A percentile compares a stretch with the other conserved stretches of the same genome.
Evolutionary conservation across 1,139 yeast species (phyloP).

Genomic region (Yamadazyma aaseri): DNA sequence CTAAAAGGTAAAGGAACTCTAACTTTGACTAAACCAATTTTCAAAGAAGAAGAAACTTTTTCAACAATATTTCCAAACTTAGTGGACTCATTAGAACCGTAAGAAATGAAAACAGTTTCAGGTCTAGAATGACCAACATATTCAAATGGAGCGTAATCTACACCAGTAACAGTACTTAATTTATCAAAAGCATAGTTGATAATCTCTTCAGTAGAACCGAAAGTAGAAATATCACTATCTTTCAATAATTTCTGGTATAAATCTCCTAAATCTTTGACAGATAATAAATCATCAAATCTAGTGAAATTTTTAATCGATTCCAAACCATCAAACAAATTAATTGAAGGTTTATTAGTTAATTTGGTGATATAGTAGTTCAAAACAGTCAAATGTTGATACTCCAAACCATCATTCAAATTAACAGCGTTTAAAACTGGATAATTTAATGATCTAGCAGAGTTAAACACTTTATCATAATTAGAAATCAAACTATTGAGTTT

Average conservation of each 20-base stretch:
- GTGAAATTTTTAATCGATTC: constrained; percentile 59
- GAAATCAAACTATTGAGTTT: constrained; percentile 52
- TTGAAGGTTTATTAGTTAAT: constrained; percentile 52
- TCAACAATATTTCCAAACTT: constrained; percentile 48
- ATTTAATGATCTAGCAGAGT: constrained; percentile 62
- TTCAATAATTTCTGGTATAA: constrained; percentile 39
- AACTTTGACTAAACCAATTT: constrained; percentile 65
- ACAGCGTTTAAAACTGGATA: constrained; percentile 75
- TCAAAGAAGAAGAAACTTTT: constrained; percentile 28
- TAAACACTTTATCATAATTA: constrained; percentile 65
- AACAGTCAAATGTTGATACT: constrained; percentile 67
- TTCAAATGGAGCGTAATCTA: constrained; percentile 65
- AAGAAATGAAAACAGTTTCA: constrained; percentile 69
- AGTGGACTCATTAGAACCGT: constrained; percentile 69
- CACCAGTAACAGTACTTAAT: constrained; percentile 59
- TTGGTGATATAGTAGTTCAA: constrained; percentile 64
- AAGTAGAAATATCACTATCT: constrained; percentile 14
- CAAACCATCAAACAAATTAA: constrained; percentile 80
- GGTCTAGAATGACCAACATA: constrained; percentile 64
- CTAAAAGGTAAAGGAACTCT: constrained; percentile 82
- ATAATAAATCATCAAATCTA: constrained; percentile 45
- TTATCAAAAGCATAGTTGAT: constrained; percentile 41
- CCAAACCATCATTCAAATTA: constrained; percentile 44
- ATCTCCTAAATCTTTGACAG: constrained; percentile 44
- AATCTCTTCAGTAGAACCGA: constrained; percentile 24